phyloP scores from a whole-genome alignment of 768 basidiomycete genomes.

The Lactarius evosmus region DNA sequence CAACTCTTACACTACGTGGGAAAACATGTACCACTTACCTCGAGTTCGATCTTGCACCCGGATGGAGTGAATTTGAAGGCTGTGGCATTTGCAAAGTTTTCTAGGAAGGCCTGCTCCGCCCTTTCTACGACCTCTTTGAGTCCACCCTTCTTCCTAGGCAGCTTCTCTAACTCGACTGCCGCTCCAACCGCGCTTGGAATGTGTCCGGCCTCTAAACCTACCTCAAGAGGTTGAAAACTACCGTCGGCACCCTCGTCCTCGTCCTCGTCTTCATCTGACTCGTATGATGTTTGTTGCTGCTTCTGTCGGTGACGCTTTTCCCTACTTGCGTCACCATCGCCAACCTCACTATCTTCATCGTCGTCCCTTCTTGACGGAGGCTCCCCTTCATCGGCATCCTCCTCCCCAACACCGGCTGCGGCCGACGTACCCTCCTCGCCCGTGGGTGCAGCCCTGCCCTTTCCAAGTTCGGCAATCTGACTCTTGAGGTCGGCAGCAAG shows the following conservation, averaged over 20 bases:
- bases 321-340: conserved; percentile 79
- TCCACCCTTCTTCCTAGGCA: conserved; percentile 30
- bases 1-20: background rate
- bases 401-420: conserved; percentile 53
- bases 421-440: conserved; percentile 45
- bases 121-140: conserved; percentile 43
- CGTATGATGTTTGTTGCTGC: conserved; percentile 75
- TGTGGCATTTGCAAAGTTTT: conserved; percentile 60
- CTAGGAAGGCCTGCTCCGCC: conserved; percentile 52
- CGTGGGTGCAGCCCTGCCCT: conserved; percentile 57
- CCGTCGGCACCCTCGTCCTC: conserved; percentile 56
- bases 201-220: conserved; percentile 59
- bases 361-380: conserved; percentile 42
- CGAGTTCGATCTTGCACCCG: conserved; percentile 74
- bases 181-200: conserved; percentile 40
- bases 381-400: conserved; percentile 45
- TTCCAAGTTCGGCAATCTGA: conserved; percentile 79
- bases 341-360: conserved; percentile 72
- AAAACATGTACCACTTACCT: conserved; percentile 49
- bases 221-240: conserved; percentile 50
- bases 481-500: conserved; percentile 73
- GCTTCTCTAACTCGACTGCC: conserved; percentile 38
- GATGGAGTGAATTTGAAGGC: conserved; percentile 67
- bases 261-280: conserved; percentile 62
- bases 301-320: conserved; percentile 69